These are phyloP conservation scores for Lentinula edodes DNA, from an alignment of 768 basidiomycete genomes.

Conservation along the genomic window DNA sequence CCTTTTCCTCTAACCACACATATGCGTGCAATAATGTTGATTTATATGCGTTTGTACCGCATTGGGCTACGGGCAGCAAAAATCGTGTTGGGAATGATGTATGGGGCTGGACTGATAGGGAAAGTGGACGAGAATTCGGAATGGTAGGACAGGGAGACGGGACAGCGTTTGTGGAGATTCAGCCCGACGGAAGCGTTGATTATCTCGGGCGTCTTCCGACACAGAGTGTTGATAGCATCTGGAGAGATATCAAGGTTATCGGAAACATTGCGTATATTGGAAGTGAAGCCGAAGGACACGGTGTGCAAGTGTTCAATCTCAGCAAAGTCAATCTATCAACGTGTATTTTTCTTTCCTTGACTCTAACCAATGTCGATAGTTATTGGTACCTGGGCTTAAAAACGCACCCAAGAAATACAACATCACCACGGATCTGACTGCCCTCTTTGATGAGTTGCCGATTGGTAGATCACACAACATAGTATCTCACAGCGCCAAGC, in stretches of 20 bases:
- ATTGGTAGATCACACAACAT: constrained; percentile 23
- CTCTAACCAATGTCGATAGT: constrained; percentile 3
- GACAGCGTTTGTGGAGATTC: constrained; percentile 10
- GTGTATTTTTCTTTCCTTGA: neutral
- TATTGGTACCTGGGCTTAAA: constrained; percentile 9
- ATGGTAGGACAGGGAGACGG: constrained; percentile 15
- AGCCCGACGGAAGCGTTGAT: constrained; percentile 10
- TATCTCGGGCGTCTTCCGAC: constrained; percentile 22
- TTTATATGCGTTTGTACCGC: constrained; percentile 13
- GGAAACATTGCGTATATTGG: constrained; percentile 19
- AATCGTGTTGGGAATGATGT: constrained; percentile 11
- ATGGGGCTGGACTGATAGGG: constrained; percentile 15
- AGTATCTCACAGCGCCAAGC: constrained; percentile 15
- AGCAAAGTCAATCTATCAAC: constrained; percentile 11
- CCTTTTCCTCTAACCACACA: constrained; percentile 4
- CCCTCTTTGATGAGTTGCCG: constrained; percentile 19
- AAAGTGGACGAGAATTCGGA: constrained; percentile 12
- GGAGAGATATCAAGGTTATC: constrained; percentile 20
- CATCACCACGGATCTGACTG: constrained; percentile 10
- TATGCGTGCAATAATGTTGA: constrained; percentile 17
- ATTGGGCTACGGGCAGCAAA: constrained; percentile 12
- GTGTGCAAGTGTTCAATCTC: constrained; percentile 24
- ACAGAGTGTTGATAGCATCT: constrained; percentile 14
- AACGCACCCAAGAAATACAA: constrained; percentile 17
- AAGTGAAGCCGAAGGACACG: constrained; percentile 19